Percentiles rank a stretch among this genome's conserved stretches.
Conservation (phyloP, 1,284 basidiomycete species). For the Butyriboletus appendiculatus region DNA sequence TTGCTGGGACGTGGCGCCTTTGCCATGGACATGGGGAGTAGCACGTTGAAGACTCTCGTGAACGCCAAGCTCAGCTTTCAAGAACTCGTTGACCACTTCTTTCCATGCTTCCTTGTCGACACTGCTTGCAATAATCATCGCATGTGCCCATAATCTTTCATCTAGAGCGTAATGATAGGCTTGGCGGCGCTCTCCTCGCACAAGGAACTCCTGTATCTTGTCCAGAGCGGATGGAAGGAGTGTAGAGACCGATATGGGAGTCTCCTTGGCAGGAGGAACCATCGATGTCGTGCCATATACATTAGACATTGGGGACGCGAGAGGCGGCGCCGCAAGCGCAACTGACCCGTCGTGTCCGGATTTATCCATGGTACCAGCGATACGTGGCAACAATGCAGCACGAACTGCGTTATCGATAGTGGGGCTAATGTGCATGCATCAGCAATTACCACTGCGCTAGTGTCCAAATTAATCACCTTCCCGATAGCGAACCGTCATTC, state of each 20-base stretch:
- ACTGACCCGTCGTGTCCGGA: constrained; percentile 24
- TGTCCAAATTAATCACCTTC: constrained; percentile 54
- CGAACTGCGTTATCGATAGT: constrained; percentile 69
- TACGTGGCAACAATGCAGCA: constrained; percentile 62
- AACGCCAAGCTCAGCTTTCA: constrained; percentile 73
- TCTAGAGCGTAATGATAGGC: constrained; percentile 91
- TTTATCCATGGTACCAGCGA: constrained; percentile 32
- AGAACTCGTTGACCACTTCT: constrained; percentile 86
- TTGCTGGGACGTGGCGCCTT: constrained; percentile 14
- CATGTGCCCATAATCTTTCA: constrained; percentile 93
- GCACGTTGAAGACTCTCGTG: constrained; percentile 31
- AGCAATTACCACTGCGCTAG: constrained; percentile 10
- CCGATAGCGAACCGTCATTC: constrained; percentile 82
- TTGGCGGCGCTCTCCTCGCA: constrained; percentile 82
- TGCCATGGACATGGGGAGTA: constrained; percentile 18
- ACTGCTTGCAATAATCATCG: constrained; percentile 92
- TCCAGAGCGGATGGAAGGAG: constrained; percentile 67
- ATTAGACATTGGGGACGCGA: constrained; percentile 21
- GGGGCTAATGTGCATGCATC: constrained; percentile 48
- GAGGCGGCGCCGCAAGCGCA: constrained; percentile 18
- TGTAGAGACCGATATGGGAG: constrained; percentile 48
- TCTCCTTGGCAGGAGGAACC: constrained; percentile 35
- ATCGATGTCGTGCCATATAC: constrained; percentile 23
- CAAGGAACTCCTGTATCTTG: constrained; percentile 76
- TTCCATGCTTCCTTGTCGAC: constrained; percentile 95